phyloP scores from a whole-genome alignment of 108 stramenopile species.

The Poteriospumella lacustris region DNA sequence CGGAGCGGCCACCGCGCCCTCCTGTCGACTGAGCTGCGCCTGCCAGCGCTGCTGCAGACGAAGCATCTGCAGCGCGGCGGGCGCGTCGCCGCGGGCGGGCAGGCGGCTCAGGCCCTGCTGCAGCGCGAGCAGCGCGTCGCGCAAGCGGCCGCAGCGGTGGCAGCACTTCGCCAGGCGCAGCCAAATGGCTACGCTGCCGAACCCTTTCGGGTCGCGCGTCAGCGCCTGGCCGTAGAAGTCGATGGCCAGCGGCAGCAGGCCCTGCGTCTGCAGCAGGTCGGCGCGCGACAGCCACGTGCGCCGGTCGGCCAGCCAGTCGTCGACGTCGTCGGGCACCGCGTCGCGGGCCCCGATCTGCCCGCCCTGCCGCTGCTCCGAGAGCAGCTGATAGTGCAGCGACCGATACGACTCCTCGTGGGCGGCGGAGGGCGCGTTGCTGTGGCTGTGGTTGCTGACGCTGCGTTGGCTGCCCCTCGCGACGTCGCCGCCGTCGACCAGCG shows the following conservation, averaged over 20 bases:
- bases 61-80: no score
- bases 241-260: neutral
- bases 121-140: neutral
- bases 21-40: no score
- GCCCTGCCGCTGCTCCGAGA: neutral
- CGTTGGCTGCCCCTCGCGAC: neutral
- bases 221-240: constrained; percentile 3
- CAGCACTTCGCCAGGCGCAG: neutral
- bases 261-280: neutral
- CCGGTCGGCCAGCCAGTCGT: neutral
- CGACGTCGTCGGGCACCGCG: neutral
- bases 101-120: no score
- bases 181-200: neutral
- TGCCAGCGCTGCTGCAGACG: no score
- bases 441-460: neutral
- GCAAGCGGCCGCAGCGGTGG: neutral
- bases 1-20: no score
- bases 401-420: no score
- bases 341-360: neutral
- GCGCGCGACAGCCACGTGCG: neutral
- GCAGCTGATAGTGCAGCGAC: no score
- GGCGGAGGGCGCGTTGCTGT: neutral
- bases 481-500: neutral
- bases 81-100: no score
- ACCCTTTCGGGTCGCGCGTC: neutral